Evolutionary conservation across 192 early-diverging fungal species (phyloP), one percentile per base, ranked within the genome.

Genomic region (Backusella psychrophila): DNA sequence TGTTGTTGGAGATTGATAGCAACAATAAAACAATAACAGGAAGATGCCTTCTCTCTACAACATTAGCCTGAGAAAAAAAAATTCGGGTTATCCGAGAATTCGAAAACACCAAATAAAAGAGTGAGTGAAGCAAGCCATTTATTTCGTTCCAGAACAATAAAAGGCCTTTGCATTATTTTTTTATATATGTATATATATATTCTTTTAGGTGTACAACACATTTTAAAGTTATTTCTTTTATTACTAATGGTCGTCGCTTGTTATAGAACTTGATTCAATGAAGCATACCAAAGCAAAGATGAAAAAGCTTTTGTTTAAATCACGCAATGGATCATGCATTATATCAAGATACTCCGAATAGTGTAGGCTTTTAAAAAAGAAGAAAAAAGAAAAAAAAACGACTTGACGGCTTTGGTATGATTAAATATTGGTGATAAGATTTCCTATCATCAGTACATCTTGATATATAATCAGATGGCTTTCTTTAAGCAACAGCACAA

Each of bases 1-100:
- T 29, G 2, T 63, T 26, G 23, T 63, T 63, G 56, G 26, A 29
- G 56, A 26, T 23, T 29, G 56, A 59, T 59, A 59, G 23, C 56
- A 59, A 59, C 56, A 59, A 59, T 26, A 59, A 59, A 59, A 59
- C 56, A 59, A 59, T 59, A 59, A 59, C 56, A 59, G n/a, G n/a
- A 23, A 26, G 53, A 59, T 26, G 6, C 53, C 11, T 59, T 26
- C 21, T 11, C 21, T 59, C 21, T 23, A 21, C 8, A 9, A 59
- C 4, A 59, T 59, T 26, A 21, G n/a, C 53, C 53, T 59, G 53
- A 59, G 53, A 59, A 63, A 63, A 63, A 59, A 63, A 63, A 63
- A 29, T 8, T 23, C 53, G 53, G 17, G 17, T 44, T 44, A 9
- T 56, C 53, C 21, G 53, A 56, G 1, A 3, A n/a, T 56, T 21